Base-by-base conservation (phyloP, 78 protist genomes). In the Chrysochromulina tobinii region DNA sequence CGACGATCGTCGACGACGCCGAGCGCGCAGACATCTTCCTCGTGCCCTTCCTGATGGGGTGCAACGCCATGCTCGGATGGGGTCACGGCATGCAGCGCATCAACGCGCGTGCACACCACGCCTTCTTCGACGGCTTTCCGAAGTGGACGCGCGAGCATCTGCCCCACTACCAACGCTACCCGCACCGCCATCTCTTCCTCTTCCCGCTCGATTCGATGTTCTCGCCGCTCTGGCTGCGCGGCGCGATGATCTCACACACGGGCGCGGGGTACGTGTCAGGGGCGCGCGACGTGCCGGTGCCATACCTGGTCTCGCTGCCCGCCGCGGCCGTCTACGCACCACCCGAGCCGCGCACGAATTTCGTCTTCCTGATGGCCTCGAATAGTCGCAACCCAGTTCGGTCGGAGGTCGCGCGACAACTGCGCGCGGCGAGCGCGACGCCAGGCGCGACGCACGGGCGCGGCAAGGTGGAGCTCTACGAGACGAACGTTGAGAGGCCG, bases 191-290 rank as follows among this genome's bases (percentile, higher is more conserved):
- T 57, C 57, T 75, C 25, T 75, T 75, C 21, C 83, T 75, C 58
- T 50, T 75, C 83, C 83, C 83, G 23, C 58, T 75, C 27, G 83
- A 75, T 57, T 75, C 83, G 27, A 75, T 75, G 83, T 75, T 75
- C 57, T 15, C 25, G 54, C 83, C 83, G 23, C 7, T 7, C 12
- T 75, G 54, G 58, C 83, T 75, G 25, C 14, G 25, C n/a, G 58
- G 21, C 58, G 38, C 83, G 21, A 75, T 75, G 83, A 1, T 75
- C 27, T 54, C 83, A n/a, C 83, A 75, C 57, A 75, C 83, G n/a
- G 83, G 83, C 79, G 79, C 79, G 38, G 79, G 79, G 12, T 69
- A 69, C 79, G 12, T 11, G 51, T n/a, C 5, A 3, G 6, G 51
- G 7, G n/a, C n/a, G 51, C 5, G 21, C 51, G 79, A 69, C 51